Evolutionary conservation across 805 yeast genomes (phyloP).

Genomic region (Nakazawaea peltata): DNA sequence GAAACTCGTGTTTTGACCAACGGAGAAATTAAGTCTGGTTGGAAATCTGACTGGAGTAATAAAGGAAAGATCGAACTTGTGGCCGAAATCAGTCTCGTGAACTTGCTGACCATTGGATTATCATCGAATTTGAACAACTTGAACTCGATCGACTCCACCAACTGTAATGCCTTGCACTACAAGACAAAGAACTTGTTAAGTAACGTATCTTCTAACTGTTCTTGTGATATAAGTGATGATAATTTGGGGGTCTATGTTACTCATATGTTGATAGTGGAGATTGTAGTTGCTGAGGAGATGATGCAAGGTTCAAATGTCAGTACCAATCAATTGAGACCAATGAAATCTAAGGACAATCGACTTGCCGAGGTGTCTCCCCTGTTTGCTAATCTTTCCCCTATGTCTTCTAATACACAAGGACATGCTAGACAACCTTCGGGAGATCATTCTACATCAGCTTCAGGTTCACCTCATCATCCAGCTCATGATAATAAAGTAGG

Average conservation of each 20-base stretch:
- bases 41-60: constrained; percentile 87
- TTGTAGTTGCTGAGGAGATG: constrained; percentile 90
- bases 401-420: not conserved
- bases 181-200: constrained; percentile 15
- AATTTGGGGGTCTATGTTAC: constrained; percentile 67
- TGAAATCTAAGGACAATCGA: constrained; percentile 23
- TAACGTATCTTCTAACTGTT: constrained; percentile 36
- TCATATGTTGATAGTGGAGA: constrained; percentile 76
- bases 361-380: constrained; percentile 36
- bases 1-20: constrained; percentile 66
- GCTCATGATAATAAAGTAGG: constrained; percentile 33
- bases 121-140: constrained; percentile 20
- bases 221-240: constrained; percentile 81
- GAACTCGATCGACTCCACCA: constrained; percentile 22
- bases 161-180: constrained; percentile 23
- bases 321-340: constrained; percentile 8
- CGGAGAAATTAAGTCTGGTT: constrained; percentile 83
- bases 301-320: constrained; percentile 25
- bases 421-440: constrained; percentile 1
- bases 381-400: constrained; percentile 24
- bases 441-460: not conserved
- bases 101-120: constrained; percentile 44
- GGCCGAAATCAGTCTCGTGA: constrained; percentile 58
- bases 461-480: constrained; percentile 17
- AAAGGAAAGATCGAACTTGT: constrained; percentile 75